Conservation (phyloP, 192 early-diverging fungal species). For the Entomortierella lignicola region DNA sequence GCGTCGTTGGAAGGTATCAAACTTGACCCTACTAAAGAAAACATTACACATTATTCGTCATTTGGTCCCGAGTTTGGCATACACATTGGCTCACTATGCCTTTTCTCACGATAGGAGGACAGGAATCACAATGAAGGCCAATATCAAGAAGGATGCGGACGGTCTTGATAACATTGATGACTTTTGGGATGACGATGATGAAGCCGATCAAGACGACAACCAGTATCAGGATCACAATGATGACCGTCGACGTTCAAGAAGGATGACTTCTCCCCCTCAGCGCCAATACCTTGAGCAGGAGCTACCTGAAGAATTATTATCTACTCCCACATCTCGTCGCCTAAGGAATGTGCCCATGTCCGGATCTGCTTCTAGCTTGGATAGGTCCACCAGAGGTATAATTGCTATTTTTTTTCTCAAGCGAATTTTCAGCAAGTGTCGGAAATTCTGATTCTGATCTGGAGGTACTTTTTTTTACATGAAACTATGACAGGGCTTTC, state of each 20-base stretch:
- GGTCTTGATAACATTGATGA: constrained; percentile 54
- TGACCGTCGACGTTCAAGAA: background rate
- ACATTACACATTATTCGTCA: too few species aligned
- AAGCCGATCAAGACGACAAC: background rate
- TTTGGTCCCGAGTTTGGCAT: too few species aligned
- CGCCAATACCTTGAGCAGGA: constrained; percentile 24
- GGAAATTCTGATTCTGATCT: background rate
- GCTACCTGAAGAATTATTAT: constrained; percentile 26
- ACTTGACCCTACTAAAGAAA: background rate
- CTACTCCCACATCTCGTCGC: constrained; percentile 36
- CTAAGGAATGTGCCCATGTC: constrained; percentile 12
- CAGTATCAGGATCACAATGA: background rate
- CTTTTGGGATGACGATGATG: constrained; percentile 34
- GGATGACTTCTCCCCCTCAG: background rate
- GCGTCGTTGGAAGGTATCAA: constrained; percentile 39
- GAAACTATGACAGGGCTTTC: background rate
- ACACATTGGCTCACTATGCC: too few species aligned
- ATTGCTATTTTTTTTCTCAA: too few species aligned
- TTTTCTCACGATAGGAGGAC: too few species aligned
- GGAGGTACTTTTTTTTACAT: background rate
- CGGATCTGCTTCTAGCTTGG: background rate
- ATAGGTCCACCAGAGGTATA: constrained; percentile 6
- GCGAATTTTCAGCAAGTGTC: too few species aligned
- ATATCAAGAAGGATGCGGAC: constrained; percentile 47
- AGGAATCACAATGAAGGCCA: constrained; percentile 46